Evolutionary conservation across 108 stramenopile genomes (phyloP).

Genomic region (Discostella stelligeroides): DNA sequence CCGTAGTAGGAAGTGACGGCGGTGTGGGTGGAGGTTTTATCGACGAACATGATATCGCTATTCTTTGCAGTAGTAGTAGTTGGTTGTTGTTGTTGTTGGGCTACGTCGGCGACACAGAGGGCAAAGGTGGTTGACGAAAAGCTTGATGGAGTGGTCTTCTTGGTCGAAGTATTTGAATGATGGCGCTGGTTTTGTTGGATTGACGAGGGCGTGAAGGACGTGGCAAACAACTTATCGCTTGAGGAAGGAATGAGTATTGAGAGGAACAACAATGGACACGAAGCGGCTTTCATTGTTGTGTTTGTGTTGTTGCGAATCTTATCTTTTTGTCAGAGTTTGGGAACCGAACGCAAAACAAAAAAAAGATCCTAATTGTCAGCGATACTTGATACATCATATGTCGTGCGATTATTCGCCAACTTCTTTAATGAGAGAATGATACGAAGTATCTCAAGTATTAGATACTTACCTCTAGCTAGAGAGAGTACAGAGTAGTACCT

Average conservation of each 20-base stretch:
- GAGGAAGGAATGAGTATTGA: neutral
- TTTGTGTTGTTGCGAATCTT: neutral
- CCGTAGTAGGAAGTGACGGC: slow-evolving; percentile 88
- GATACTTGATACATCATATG: too few relatives aligned
- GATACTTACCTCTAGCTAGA: too few relatives aligned
- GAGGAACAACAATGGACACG: neutral
- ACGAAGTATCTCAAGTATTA: too few relatives aligned
- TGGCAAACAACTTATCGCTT: neutral
- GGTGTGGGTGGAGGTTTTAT: slow-evolving; percentile 39
- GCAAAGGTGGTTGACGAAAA: neutral
- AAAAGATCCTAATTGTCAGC: too few relatives aligned
- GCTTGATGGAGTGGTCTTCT: neutral
- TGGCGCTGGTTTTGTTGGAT: too few relatives aligned
- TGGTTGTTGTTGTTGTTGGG: neutral
- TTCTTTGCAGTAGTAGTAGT: slow-evolving; percentile 8
- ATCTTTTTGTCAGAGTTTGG: too few relatives aligned
- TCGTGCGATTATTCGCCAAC: too few relatives aligned
- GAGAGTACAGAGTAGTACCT: too few relatives aligned
- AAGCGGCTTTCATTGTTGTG: slow-evolving; percentile 7
- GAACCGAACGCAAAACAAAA: too few relatives aligned
- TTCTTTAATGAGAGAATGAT: too few relatives aligned
- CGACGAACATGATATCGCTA: slow-evolving; percentile 4
- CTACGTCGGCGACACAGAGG: neutral
- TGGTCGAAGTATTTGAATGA: too few relatives aligned
- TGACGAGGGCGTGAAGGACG: too few relatives aligned